Conservation (phyloP, 2,329 filamentous ascomycete genomes). For the Beauveria sp. region DNA sequence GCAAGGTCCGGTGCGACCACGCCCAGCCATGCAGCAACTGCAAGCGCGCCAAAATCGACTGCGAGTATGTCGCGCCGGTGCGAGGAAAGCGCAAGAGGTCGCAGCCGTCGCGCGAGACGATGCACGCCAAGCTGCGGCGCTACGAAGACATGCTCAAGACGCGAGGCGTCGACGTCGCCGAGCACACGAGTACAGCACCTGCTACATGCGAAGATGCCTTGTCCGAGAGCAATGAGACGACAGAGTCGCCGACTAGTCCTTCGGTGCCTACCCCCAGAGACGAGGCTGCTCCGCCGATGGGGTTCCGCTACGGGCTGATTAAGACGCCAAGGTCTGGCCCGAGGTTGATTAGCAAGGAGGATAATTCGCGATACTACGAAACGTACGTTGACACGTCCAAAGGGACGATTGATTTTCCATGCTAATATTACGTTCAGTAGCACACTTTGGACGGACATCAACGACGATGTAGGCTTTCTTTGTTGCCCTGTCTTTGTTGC, state of each 20-base stretch:
- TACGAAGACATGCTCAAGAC: conserved; percentile 34
- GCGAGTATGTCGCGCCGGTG: conserved; percentile 24
- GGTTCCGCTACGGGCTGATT: not conserved
- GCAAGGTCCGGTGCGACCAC: conserved; percentile 37
- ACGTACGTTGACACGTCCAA: not conserved
- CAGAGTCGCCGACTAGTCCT: not conserved
- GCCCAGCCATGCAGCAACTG: conserved; percentile 36
- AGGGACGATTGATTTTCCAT: conserved; percentile 33
- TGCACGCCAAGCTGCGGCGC: conserved; percentile 53
- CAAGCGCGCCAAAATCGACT: conserved; percentile 28
- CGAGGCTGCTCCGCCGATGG: not conserved
- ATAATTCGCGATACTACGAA: conserved; percentile 11
- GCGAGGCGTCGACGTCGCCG: conserved; percentile 5
- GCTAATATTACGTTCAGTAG: conserved; percentile 24
- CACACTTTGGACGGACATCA: conserved; percentile 61
- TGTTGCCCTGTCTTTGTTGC: too few relatives aligned
- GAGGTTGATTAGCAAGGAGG: conserved; percentile 2
- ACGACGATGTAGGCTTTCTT: conserved; percentile 48
- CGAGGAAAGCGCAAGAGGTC: conserved; percentile 22
- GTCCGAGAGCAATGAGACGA: not conserved
- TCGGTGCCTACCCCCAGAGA: not conserved
- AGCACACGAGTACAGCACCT: not conserved
- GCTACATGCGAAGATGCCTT: not conserved
- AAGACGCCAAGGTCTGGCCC: not conserved
- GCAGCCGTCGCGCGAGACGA: conserved; percentile 31